Conservation (phyloP, 768 basidiomycete genomes). For the Lactarius akahatsu region DNA sequence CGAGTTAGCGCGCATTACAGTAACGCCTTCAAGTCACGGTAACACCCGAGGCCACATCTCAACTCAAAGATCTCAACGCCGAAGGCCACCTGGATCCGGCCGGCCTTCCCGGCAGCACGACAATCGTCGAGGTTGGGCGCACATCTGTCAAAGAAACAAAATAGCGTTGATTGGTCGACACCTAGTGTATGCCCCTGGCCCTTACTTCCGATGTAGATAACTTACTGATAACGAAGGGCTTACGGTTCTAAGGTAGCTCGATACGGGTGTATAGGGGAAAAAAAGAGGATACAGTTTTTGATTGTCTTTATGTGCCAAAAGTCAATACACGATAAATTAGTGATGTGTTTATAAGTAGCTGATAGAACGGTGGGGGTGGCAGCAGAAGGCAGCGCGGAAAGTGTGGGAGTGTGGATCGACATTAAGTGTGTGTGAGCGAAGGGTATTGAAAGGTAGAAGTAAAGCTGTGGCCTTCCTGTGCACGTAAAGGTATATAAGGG, state of each 20-base stretch:
- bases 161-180: background rate
- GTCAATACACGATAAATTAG: slow-evolving; percentile 27
- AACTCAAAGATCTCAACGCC: too few species aligned
- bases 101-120: too few species aligned
- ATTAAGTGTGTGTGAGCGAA: slow-evolving; percentile 1
- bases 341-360: slow-evolving; percentile 9
- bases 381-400: slow-evolving; percentile 1
- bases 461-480: background rate
- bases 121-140: background rate
- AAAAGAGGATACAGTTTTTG: slow-evolving; percentile 19
- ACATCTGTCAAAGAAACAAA: background rate
- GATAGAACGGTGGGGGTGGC: background rate
- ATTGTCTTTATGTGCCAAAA: slow-evolving; percentile 16
- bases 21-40: too few species aligned
- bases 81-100: too few species aligned
- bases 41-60: too few species aligned
- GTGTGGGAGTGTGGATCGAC: background rate
- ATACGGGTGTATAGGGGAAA: background rate
- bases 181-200: background rate
- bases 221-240: background rate
- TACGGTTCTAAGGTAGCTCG: background rate
- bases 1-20: too few species aligned
- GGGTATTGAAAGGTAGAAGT: background rate
- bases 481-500: background rate
- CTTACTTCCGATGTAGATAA: background rate